Evolutionary conservation across 371 early-diverging fungal genomes (phyloP).

Genomic region (Syncephalastrum monosporum): DNA sequence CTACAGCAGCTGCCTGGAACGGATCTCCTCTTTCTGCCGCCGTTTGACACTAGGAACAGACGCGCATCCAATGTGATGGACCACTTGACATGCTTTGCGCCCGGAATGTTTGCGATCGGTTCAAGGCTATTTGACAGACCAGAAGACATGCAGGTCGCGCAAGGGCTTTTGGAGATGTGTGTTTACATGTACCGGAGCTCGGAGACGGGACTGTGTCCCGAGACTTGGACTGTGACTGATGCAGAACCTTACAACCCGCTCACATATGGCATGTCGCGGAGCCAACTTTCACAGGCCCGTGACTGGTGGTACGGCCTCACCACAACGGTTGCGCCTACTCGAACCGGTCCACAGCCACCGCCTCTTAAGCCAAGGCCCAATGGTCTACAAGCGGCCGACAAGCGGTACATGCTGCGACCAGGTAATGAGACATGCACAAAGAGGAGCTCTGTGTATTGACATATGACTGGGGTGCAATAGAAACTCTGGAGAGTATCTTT

Average conservation of each 20-base stretch:
- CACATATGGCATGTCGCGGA: slow-evolving; percentile 26
- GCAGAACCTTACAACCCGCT: slow-evolving; percentile 28
- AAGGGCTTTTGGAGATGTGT: slow-evolving; percentile 57
- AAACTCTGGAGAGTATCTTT: slow-evolving; percentile 80
- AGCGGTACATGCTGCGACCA: slow-evolving; percentile 23
- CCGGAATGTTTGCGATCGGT: slow-evolving; percentile 74
- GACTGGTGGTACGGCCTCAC: slow-evolving; percentile 35
- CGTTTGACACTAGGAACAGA: slow-evolving; percentile 25
- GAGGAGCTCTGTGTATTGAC: too few relatives aligned
- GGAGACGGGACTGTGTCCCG: slow-evolving; percentile 58
- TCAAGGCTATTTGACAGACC: slow-evolving; percentile 50
- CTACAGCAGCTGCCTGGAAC: slow-evolving; percentile 39
- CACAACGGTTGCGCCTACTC: neutral
- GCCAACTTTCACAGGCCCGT: slow-evolving; percentile 13
- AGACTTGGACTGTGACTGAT: slow-evolving; percentile 37
- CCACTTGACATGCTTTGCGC: slow-evolving; percentile 68
- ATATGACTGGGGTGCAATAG: slow-evolving; percentile 28
- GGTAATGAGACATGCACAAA: slow-evolving; percentile 11
- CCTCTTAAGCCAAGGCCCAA: slow-evolving; percentile 8
- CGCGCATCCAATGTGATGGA: slow-evolving; percentile 43
- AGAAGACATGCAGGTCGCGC: slow-evolving; percentile 43
- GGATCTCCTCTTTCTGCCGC: slow-evolving; percentile 46
- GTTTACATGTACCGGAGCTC: slow-evolving; percentile 58
- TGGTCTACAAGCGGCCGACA: slow-evolving; percentile 10
- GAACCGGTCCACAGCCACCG: slow-evolving; percentile 2